Evolutionary conservation across 2,329 filamentous ascomycete species (phyloP), one percentile per base, ranked within the genome.

Genomic region (Colletotrichum simmondsii): DNA sequence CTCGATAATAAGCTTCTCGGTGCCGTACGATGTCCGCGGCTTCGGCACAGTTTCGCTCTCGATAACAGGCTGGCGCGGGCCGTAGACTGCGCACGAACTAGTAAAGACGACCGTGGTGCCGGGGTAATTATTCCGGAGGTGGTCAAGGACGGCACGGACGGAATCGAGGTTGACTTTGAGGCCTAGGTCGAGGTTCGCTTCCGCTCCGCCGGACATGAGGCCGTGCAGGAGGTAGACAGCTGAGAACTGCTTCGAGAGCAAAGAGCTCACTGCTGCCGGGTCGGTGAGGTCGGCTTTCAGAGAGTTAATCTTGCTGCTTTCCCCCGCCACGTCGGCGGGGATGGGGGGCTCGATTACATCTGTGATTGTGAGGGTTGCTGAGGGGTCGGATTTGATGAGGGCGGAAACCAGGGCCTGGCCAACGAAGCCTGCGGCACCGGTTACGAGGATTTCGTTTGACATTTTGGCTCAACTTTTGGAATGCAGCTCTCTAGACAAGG

Each of bases 391-490:
- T 24, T 86, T 82, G 52, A 92, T 81, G 5, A 93, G 85, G 49
- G 89, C 86, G 61, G 85, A 84, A 3, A 89, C 86, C 26, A 92
- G 85, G 59, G 88, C 85, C 79, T 92, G 91, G 77, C 91, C 91
- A 72, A 93, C 88, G 79, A 92, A 92, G 73, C 91, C 91, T 63
- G 88, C 88, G 6, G 87, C 90, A 5, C 91, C 91, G 12, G 91
- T 92, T 76, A 93, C 91, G 78, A 92, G 87, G 49, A 92, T 85
- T 70, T 86, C 61, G 24, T 65, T 65, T n/a, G 65, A 53, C 71
- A 73, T 73, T 0, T 7, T 71, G 26, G 14, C 1, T 16, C 19
- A 35, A 22, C 4, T n/a, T 26, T 22, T 14, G 0, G 1, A 2
- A 7, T 6, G 5, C 28, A 10, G 16, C 12, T 10, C 12, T 46